Percentiles rank a stretch among this genome's conserved stretches.
Conservation (phyloP, 2,329 filamentous ascomycete genomes). For the Penicillium hordei region DNA sequence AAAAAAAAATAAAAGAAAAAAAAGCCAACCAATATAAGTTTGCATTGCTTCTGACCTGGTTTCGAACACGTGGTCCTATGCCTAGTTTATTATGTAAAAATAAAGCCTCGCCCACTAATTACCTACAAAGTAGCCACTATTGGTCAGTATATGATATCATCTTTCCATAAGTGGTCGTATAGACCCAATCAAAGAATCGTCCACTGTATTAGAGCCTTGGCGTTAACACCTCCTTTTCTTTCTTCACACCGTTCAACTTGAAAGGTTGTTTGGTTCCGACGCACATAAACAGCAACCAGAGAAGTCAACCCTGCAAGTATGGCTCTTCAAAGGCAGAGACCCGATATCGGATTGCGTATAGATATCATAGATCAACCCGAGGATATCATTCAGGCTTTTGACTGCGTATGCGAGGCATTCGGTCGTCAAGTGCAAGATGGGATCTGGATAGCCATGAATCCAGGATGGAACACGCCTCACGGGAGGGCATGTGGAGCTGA, state of each 20-base stretch:
- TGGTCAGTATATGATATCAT: not conserved
- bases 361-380: conserved; percentile 6
- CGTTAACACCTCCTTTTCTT: not conserved
- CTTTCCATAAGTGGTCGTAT: not conserved
- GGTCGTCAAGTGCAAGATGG: conserved; percentile 53
- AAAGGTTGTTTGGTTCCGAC: not conserved
- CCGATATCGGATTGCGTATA: not conserved
- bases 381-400: conserved; percentile 10
- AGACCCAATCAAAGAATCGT: not conserved
- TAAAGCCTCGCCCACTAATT: not conserved
- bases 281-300: not conserved
- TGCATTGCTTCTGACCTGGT: too few relatives aligned
- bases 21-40: too few relatives aligned
- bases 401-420: conserved; percentile 37
- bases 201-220: not conserved
- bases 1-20: too few relatives aligned
- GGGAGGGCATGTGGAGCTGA: conserved; percentile 42
- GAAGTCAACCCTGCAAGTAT: not conserved
- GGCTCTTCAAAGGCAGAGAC: not conserved
- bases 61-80: too few relatives aligned
- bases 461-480: conserved; percentile 54
- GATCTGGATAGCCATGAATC: conserved; percentile 55
- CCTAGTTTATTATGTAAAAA: not conserved
- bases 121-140: too few relatives aligned
- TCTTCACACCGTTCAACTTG: not conserved